Base-by-base conservation (phyloP, 768 basidiomycete species). In the Trametes gibbosa region DNA sequence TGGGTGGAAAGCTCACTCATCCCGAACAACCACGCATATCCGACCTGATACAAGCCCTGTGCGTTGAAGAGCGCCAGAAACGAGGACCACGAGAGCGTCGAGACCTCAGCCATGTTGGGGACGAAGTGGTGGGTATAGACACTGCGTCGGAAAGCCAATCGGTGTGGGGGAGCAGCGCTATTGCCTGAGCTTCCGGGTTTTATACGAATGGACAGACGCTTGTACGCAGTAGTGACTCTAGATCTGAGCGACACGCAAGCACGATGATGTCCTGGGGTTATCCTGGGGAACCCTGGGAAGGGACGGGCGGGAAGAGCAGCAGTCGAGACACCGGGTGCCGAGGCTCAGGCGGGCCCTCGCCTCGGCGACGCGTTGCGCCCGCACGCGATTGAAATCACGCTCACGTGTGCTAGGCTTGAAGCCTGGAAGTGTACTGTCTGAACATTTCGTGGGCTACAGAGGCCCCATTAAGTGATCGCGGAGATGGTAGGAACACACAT, bases 1-100 rank as follows among this genome's bases (percentile, higher is more conserved):
- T 23, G 8, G 12, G n/a, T n/a, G 16, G 29, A 13, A 32, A 19
- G 79, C 84, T 72, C 69, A 86, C 86, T 84, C 87, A 85, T 86
- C 59, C 87, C 87, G 70, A 84, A 84, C 27, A 86, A 69, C 81
- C 83, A 86, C 12, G 76, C 76, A 73, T 83, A 87, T n/a, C 75
- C 80, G 25, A 86, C 60, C 25, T 82, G 68, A 62, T 87, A 86
- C 4, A 79, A 48, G 17, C 79, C 77, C 40, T 61, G 62, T 6
- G 66, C 54, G 41, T 57, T 69, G 54, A 73, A 58, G n/a, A 72
- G 55, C 27, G 52, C 57, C 12, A 64, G 14, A 25, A 71, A 39
- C 14, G 63, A 62, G 10, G 65, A 61, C 34, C 63, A 42, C 19
- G 40, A 61, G 39, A 71, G 53, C 10, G 56, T 52, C 32, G 62